Evolutionary conservation across 73 alveolate genomes (phyloP).

Genomic region (Strombidium stylifer): DNA sequence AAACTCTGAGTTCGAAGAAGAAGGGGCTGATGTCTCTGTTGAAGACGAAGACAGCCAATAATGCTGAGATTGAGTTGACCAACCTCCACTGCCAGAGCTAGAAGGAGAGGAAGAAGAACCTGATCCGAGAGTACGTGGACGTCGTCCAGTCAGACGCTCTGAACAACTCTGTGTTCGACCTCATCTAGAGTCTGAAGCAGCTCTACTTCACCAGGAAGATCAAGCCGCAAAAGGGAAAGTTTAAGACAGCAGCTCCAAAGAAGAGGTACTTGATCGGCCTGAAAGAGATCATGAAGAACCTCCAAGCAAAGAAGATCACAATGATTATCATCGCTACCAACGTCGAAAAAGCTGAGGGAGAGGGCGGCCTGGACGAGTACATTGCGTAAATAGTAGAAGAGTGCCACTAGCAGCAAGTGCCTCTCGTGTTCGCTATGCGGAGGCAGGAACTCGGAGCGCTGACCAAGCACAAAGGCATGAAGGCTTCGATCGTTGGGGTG

Average conservation of each 20-base stretch:
- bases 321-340: constrained; percentile 51
- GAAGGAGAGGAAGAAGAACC: too few relatives aligned
- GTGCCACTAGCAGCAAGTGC: constrained; percentile 39
- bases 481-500: constrained; percentile 44
- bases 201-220: constrained; percentile 41
- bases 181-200: constrained; percentile 40
- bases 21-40: too few relatives aligned
- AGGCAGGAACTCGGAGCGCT: constrained; percentile 41
- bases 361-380: constrained; percentile 55
- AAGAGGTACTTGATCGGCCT: constrained; percentile 53
- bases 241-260: constrained; percentile 26
- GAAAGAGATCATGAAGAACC: constrained; percentile 40
- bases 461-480: constrained; percentile 33
- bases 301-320: constrained; percentile 36
- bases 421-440: constrained; percentile 38
- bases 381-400: constrained; percentile 16
- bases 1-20: too few relatives aligned
- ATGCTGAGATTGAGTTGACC: background rate
- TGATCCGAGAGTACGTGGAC: constrained; percentile 55
- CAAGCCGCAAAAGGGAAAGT: constrained; percentile 40
- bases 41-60: too few relatives aligned
- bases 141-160: constrained; percentile 30
- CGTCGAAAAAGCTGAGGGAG: constrained; percentile 50
- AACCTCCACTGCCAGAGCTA: constrained; percentile 4
- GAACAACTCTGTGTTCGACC: constrained; percentile 7